phyloP scores from a whole-genome alignment of 495 filamentous ascomycete species.

The Penicillium nucicola region DNA sequence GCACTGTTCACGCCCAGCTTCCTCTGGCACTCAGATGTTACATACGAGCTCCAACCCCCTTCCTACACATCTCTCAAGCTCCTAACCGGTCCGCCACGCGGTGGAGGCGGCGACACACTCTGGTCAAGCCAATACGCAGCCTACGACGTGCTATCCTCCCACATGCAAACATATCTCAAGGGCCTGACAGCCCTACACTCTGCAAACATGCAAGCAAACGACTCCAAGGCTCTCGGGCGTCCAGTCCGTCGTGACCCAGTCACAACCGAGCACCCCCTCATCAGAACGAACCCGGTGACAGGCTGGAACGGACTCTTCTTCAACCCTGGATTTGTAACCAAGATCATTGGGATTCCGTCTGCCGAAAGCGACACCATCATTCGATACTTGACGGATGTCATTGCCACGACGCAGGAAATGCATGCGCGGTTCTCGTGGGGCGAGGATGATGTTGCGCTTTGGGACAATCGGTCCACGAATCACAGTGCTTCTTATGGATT shows the following conservation, averaged over 20 bases:
- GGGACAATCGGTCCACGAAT: conserved; percentile 70
- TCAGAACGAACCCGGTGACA: conserved; percentile 70
- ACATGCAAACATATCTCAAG: conserved; percentile 70
- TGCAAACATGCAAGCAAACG: conserved; percentile 67
- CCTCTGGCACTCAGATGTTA: conserved; percentile 65
- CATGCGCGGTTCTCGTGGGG: conserved; percentile 72
- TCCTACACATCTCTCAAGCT: conserved; percentile 72
- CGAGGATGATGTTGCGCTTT: conserved; percentile 67
- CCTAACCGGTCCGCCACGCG: conserved; percentile 61
- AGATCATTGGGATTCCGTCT: conserved; percentile 66
- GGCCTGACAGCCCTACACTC: conserved; percentile 69
- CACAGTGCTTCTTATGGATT: conserved; percentile 62
- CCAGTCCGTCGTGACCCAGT: conserved; percentile 66
- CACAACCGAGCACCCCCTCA: conserved; percentile 64
- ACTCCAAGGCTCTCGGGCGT: conserved; percentile 56
- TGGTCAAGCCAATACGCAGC: conserved; percentile 74
- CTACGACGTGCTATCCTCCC: conserved; percentile 64
- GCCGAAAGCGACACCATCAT: conserved; percentile 65
- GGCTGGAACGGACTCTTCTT: conserved; percentile 75
- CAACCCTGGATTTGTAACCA: conserved; percentile 73
- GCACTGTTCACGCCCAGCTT: conserved; percentile 48
- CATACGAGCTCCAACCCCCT: conserved; percentile 76
- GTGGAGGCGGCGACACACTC: conserved; percentile 71
- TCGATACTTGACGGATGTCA: conserved; percentile 60
- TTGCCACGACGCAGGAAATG: conserved; percentile 60